Base-by-base conservation (phyloP, 169 alveolate genomes). In the Plasmodium cynomolgi region DNA sequence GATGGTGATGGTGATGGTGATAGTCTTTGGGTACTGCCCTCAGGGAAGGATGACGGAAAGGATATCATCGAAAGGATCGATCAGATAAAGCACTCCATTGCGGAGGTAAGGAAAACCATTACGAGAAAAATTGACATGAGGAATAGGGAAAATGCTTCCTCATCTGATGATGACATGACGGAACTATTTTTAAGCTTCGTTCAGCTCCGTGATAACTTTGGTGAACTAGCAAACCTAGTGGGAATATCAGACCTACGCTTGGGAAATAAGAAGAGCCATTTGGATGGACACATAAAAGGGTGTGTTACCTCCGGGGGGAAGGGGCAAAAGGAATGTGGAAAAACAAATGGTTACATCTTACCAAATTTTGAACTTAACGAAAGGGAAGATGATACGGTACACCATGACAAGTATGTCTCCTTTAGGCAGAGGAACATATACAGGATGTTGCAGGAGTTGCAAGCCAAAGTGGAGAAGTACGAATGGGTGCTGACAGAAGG, bases 241-340 rank as follows among this genome's bases (percentile, higher is more conserved):
- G 84, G 83, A 82, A 6, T 29, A n/a, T 68, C 8, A 5, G 95
- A 91, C 39, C 37, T 29, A 0, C 20, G 74, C 4, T 91, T 81
- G 44, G 34, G 5, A 71, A 29, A n/a, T n/a, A n/a, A 39, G 6
- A 68, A 81, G 72, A 20, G 31, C 54, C 81, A 56, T 34, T 58
- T 81, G 73, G 75, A 91, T 50, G 83, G 56, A 91, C 83, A 54
- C 58, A 15, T 81, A 33, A 44, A 82, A 20, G 31, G 77, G 31
- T 33, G 13, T n/a, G 71, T 73, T 50, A 50, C 62, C 26, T 79
- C 44, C 39, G 54, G 39, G 37, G 58, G 79, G 62, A 1, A 50
- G 26, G 62, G 17, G 62, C 7, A 50, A 50, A 13, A 50, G 23
- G 62, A 1, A 0, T 3, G 1, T 23, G 62, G 20, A 15, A 50